Conservation (phyloP, 2,329 filamentous ascomycete species). For the Pleoardoris graminearum region DNA sequence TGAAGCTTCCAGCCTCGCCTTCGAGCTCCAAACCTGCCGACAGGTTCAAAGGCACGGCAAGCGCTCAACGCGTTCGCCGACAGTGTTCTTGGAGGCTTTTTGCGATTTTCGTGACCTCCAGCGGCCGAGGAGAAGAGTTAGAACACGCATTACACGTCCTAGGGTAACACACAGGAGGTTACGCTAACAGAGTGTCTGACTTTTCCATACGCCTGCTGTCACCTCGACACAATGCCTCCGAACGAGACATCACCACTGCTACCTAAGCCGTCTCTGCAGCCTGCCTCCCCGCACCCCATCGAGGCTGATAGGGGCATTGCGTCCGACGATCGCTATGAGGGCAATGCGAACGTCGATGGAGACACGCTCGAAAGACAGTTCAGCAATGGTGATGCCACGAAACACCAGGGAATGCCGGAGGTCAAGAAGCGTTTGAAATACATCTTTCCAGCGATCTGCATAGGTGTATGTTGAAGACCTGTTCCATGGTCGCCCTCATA, state of each 20-base stretch:
- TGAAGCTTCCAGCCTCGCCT: not conserved
- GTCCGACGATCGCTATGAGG: slow-evolving; percentile 18
- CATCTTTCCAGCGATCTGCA: slow-evolving; percentile 63
- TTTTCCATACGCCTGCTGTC: not conserved
- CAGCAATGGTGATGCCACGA: slow-evolving; percentile 35
- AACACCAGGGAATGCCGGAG: slow-evolving; percentile 53
- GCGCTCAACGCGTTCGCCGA: too few relatives aligned
- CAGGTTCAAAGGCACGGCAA: too few relatives aligned
- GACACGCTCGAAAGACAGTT: slow-evolving; percentile 43
- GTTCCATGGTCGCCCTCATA: not conserved
- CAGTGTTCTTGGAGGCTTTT: too few relatives aligned
- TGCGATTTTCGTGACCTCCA: too few relatives aligned
- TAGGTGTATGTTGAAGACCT: slow-evolving; percentile 59
- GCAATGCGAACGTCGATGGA: slow-evolving; percentile 11
- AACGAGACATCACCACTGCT: slow-evolving; percentile 54
- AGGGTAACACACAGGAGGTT: not conserved
- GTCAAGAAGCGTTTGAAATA: slow-evolving; percentile 57
- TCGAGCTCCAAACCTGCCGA: not conserved
- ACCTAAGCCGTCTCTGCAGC: slow-evolving; percentile 23
- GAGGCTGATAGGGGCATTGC: slow-evolving; percentile 31
- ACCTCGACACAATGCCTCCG: not conserved
- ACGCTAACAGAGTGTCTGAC: not conserved
- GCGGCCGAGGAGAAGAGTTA: too few relatives aligned
- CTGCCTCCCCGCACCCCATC: slow-evolving; percentile 18
- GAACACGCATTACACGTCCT: too few relatives aligned